Base-by-base conservation (phyloP, 2,329 filamentous ascomycete genomes). In the Scorias spongiosa region DNA sequence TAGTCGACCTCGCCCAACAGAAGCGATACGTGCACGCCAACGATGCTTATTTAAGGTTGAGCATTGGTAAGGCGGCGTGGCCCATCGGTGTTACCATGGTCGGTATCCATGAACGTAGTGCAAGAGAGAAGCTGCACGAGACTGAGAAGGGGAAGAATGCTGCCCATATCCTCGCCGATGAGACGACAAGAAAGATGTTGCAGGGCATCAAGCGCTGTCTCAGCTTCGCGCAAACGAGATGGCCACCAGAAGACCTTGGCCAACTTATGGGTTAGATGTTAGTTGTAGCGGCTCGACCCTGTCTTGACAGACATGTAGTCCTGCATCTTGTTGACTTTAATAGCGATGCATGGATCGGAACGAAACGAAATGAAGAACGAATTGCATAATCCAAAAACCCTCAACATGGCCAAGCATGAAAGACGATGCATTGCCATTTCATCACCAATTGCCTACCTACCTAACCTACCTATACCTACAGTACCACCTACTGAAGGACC, bases 11-110 rank as follows among this genome's bases (percentile, higher is more conserved):
- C 20, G 86, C 89, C 3, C 91, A 98, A 64, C 80, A 87, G 59
- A 76, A 87, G 47, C 78, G 85, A 49, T 98, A 98, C 59, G 89
- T 98, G 40, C 84, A 95, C 64, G 91, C 91, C 29, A 96, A 96
- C 60, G 85, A 98, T 61, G 88, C 86, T 0, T 98, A 98, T 63
- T 69, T 98, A 48, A 75, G 85, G 43, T 70, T 98, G 44, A 93
- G 85, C 61, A 98, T 98, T 57, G 61, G 61, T 14, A 64, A 64
- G 46, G 59, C 61, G 20, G 91, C 91, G 12, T 98, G 91, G 91
- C 91, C 91, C 18, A 98, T 98, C 57, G 91, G 91, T 65, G 91
- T 98, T 34, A 98, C 91, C 62, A 98, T 96, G 91, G 91, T 98
- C 57, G 91, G 91, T 71, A 98, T 98, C 55, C 91, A 98, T 75